Evolutionary conservation across 495 filamentous ascomycete species (phyloP), one percentile per base, ranked within the genome.

Genomic region (Podospora australis): DNA sequence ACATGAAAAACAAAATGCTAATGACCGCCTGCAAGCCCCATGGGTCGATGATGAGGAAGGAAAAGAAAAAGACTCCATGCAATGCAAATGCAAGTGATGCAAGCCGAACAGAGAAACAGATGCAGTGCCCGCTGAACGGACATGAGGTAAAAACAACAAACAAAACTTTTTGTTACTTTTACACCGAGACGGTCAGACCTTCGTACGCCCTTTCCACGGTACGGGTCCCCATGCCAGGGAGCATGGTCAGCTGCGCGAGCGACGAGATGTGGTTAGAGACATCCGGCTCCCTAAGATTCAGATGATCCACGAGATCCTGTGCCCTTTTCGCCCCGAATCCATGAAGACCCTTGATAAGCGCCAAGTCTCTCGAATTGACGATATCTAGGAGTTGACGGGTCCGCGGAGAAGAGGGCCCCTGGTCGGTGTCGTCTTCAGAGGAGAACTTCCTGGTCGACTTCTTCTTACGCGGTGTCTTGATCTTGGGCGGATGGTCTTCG

Each of bases 281-380:
- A 6, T 65, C 70, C n/a, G 66, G 68, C 2, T 63, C 67, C 50
- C 66, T 64, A 50, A 75, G 60, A 29, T 77, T 75, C 22, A 86
- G 57, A 47, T 70, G 72, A 32, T 78, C 70, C 11, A 84, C 75
- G 48, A 86, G 68, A 44, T 82, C 81, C 56, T 77, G 72, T 0
- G 81, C 81, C 58, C 78, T 81, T 69, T 84, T 84, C 4, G 74
- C 69, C 0, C 82, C 82, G 13, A 86, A 73, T 6, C 82, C 77
- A 26, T 86, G 88, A n/a, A 97, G 74, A 14, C 81, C 77, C 26
- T 66, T 83, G 40, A 87, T 89, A 49, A 79, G 74, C 24, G 68
- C 72, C 6, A 88, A 65, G 52, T 96, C 86, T 11, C 86, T 75
- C 2, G 83, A 87, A 65, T 98, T 98, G 66, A 98, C 82, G 56